A percentile compares a stretch with the other conserved stretches of the same genome.
Conservation (phyloP, 2,329 filamentous ascomycete genomes). For the Aspergillus puulaauensis region DNA sequence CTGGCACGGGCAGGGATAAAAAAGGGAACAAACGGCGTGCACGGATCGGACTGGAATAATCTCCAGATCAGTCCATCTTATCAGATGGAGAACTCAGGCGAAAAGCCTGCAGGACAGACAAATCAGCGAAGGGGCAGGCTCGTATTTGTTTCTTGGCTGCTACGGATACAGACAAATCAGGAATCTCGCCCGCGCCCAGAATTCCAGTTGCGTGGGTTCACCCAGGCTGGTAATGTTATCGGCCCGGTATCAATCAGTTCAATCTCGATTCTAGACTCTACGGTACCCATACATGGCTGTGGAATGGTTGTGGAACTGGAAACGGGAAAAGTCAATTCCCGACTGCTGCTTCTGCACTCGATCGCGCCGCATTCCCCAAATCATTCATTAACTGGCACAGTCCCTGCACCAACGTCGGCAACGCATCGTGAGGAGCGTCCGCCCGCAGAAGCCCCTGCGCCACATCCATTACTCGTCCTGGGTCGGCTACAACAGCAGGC, state of each 20-base stretch:
- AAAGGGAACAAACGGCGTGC: background rate
- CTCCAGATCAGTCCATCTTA: constrained; percentile 4
- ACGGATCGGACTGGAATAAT: too few species aligned
- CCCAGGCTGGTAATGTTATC: too few species aligned
- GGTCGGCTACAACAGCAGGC: constrained; percentile 50
- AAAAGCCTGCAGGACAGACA: background rate
- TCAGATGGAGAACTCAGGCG: background rate
- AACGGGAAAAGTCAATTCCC: too few species aligned
- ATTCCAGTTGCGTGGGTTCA: background rate
- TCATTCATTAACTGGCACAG: constrained; percentile 58
- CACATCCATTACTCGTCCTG: constrained; percentile 59
- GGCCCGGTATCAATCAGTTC: too few species aligned
- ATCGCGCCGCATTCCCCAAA: constrained; percentile 22
- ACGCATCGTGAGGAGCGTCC: constrained; percentile 53
- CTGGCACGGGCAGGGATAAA: background rate
- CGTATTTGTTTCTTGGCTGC: background rate
- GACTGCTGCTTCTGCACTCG: background rate
- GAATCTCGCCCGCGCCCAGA: background rate
- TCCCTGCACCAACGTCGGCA: constrained; percentile 65
- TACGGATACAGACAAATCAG: background rate
- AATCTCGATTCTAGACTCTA: too few species aligned
- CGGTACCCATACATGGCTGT: too few species aligned
- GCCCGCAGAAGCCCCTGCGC: constrained; percentile 57
- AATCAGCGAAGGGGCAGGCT: background rate
- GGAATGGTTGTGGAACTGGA: too few species aligned